These are phyloP conservation scores for Hsuehochloa calcarea DNA, from an alignment of 176 grass and related monocot species.

Conservation along the genomic window DNA sequence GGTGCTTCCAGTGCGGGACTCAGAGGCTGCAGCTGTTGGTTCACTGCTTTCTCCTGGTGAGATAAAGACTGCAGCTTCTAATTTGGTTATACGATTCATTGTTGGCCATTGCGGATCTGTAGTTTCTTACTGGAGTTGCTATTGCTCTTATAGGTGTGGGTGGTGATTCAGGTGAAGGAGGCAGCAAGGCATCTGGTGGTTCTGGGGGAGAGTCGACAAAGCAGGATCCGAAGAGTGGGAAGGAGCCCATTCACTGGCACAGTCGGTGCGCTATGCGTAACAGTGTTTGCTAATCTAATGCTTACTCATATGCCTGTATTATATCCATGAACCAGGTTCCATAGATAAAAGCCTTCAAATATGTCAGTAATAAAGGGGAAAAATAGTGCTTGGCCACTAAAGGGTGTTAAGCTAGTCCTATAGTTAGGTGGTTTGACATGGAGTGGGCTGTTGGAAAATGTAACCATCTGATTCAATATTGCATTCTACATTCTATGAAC, in stretches of 20 bases:
- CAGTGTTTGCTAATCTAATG: neutral
- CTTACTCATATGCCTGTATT: neutral
- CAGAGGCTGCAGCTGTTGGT: conserved; percentile 56
- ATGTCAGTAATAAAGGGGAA: neutral
- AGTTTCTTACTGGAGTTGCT: conserved; percentile 19
- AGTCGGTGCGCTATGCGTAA: conserved; percentile 64
- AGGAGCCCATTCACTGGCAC: conserved; percentile 95
- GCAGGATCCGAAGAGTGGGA: conserved; percentile 75
- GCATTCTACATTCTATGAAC: neutral
- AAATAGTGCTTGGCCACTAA: neutral
- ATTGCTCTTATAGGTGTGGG: conserved; percentile 35
- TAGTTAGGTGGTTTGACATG: neutral
- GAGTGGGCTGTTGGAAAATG: neutral
- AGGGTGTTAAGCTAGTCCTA: neutral
- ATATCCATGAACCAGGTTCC: neutral
- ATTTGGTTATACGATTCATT: conserved; percentile 10
- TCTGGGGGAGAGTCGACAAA: conserved; percentile 56
- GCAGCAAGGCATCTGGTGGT: conserved; percentile 43
- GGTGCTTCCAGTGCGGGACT: conserved; percentile 88
- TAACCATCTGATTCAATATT: conserved; percentile 2
- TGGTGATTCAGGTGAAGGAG: conserved; percentile 62
- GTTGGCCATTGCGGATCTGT: neutral
- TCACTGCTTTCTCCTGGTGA: conserved; percentile 82
- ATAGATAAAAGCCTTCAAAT: conserved; percentile 12
- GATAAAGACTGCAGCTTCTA: conserved; percentile 6